phyloP scores from a whole-genome alignment of 345 rosid genomes.

The Streptanthus diversifolius region DNA sequence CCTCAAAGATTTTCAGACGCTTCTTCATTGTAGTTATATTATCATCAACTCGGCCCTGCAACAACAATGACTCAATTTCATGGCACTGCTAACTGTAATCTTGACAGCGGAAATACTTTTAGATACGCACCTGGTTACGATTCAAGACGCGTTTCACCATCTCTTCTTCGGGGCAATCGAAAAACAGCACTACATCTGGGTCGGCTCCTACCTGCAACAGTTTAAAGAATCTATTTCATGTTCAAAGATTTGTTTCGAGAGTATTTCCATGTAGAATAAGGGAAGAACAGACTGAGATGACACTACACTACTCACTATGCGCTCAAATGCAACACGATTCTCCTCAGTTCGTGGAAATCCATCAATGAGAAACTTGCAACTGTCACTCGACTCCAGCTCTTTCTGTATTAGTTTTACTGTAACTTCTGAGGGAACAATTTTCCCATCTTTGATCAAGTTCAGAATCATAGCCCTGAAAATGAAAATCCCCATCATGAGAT shows the following conservation, averaged over 20 bases:
- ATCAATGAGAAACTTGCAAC: conserved; percentile 67
- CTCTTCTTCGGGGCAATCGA: conserved; percentile 72
- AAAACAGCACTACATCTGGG: conserved; percentile 63
- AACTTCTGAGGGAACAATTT: conserved; percentile 83
- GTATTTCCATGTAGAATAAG: neutral
- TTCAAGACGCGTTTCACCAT: conserved; percentile 68
- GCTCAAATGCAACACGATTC: conserved; percentile 73
- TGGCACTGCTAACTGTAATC: neutral
- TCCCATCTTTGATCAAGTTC: conserved; percentile 66
- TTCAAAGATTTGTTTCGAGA: neutral
- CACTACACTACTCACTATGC: conserved; percentile 45
- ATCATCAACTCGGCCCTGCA: conserved; percentile 82
- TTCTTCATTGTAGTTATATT: conserved; percentile 60
- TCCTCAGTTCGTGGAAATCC: conserved; percentile 88
- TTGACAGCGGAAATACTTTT: neutral
- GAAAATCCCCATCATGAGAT: conserved; percentile 14
- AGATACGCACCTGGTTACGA: conserved; percentile 62
- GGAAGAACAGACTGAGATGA: neutral
- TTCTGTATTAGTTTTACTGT: conserved; percentile 65
- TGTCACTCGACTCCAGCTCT: conserved; percentile 58
- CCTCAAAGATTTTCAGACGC: conserved; percentile 56
- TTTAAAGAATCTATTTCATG: neutral
- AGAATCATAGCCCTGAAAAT: conserved; percentile 58
- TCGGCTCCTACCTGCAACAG: conserved; percentile 50
- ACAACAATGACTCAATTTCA: conserved; percentile 10